A percentile compares a stretch with the other conserved stretches of the same genome.
Conservation (phyloP, 2,329 filamentous ascomycete genomes). For the Pseudocercospora pini-densiflorae region DNA sequence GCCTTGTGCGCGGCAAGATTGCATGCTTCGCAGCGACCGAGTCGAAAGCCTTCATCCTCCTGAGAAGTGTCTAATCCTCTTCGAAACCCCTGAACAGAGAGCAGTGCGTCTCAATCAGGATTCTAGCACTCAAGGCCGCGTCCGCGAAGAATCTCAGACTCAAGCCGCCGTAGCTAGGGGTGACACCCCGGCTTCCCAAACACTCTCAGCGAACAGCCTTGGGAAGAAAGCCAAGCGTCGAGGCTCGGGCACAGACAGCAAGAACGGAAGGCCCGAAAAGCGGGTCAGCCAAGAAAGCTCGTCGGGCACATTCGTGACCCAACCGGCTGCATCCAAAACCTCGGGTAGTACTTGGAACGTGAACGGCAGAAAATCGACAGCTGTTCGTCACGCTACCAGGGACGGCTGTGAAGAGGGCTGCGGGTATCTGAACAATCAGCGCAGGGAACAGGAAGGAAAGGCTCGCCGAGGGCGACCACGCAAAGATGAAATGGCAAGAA, state of each 20-base stretch:
- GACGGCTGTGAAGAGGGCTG: not conserved
- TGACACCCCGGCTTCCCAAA: not conserved
- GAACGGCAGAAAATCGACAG: not conserved
- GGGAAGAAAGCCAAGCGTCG: not conserved
- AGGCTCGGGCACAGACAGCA: not conserved
- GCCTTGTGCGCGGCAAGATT: not conserved
- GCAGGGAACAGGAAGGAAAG: not conserved
- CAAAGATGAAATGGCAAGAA: not conserved
- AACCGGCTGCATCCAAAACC: not conserved
- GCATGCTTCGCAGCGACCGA: not conserved
- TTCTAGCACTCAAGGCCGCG: not conserved
- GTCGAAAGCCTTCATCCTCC: not conserved
- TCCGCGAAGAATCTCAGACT: not conserved
- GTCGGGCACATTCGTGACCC: not conserved
- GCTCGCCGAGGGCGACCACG: conserved; percentile 12
- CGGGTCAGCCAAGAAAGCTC: not conserved
- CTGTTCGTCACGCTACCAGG: not conserved
- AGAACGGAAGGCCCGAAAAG: not conserved
- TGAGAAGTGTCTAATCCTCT: not conserved
- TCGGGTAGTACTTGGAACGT: not conserved
- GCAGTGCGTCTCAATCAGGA: not conserved
- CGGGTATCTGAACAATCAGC: conserved; percentile 6
- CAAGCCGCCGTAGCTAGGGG: not conserved
- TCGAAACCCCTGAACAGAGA: not conserved
- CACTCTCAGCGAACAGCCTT: not conserved